Conservation (phyloP, 1,139 yeast species). For the Saccharomyces pastorianus region DNA sequence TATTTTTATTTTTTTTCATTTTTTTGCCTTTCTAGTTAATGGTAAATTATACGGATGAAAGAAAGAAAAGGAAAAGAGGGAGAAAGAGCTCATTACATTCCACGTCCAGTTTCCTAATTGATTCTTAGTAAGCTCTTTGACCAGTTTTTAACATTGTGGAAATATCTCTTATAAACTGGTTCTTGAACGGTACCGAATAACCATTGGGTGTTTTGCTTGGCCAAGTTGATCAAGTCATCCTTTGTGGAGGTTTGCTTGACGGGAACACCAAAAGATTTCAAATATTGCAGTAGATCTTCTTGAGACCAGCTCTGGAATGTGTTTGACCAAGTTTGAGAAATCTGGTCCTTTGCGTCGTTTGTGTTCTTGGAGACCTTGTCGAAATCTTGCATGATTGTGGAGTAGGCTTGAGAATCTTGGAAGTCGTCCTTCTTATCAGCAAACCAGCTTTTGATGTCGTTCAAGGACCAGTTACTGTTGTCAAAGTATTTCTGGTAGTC, state of each 20-base stretch:
- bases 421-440: conserved; percentile 29
- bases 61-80: neutral
- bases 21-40: no score
- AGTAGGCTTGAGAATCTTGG: conserved; percentile 31
- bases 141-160: conserved; percentile 2
- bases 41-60: neutral
- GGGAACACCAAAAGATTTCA: conserved; percentile 45
- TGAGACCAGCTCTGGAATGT: conserved; percentile 46
- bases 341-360: conserved; percentile 23
- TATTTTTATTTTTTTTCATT: no score
- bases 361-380: conserved; percentile 17
- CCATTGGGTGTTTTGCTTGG: conserved; percentile 40
- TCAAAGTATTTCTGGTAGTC: conserved; percentile 17
- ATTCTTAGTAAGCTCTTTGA: neutral
- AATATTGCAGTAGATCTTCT: conserved; percentile 46
- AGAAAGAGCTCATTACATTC: neutral
- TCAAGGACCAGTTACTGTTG: conserved; percentile 1
- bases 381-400: conserved; percentile 26
- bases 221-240: conserved; percentile 41
- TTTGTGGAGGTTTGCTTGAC: conserved; percentile 35
- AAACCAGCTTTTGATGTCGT: conserved; percentile 3
- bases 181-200: conserved; percentile 28
- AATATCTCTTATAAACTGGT: conserved; percentile 19
- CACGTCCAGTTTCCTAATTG: neutral
- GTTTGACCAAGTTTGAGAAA: conserved; percentile 27